These are phyloP conservation scores for Fusarium secorum DNA, from an alignment of 2,329 filamentous ascomycete species.

Conservation along the genomic window DNA sequence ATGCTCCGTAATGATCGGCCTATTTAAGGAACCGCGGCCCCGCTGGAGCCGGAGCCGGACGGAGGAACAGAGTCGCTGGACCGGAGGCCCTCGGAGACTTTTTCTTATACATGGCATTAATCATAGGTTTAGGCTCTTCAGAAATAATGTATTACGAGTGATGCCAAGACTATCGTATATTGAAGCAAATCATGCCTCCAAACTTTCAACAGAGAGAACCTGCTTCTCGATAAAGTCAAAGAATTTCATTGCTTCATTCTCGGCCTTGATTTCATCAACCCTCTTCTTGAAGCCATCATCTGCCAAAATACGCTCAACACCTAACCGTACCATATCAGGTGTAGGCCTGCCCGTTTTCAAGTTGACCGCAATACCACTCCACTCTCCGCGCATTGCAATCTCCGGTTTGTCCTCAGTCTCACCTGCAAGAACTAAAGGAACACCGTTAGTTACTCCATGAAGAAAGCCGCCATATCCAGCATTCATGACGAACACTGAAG, in stretches of 20 bases:
- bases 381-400: constrained; percentile 51
- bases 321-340: constrained; percentile 40
- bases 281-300: constrained; percentile 44
- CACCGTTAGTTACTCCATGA: constrained; percentile 54
- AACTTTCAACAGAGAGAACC: constrained; percentile 18
- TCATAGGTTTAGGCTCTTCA: neutral
- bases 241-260: constrained; percentile 46
- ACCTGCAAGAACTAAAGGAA: constrained; percentile 58
- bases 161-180: neutral
- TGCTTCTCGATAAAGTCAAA: constrained; percentile 37
- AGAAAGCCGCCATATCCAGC: constrained; percentile 58
- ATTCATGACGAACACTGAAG: constrained; percentile 57
- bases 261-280: constrained; percentile 42
- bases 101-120: neutral
- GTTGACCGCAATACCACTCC: constrained; percentile 56
- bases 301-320: constrained; percentile 44
- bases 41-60: constrained; percentile 20
- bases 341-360: constrained; percentile 48
- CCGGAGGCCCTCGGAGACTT: constrained; percentile 1
- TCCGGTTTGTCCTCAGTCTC: constrained; percentile 53
- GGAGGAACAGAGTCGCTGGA: constrained; percentile 3
- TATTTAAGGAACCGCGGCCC: constrained; percentile 25
- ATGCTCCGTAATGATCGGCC: neutral
- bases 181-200: neutral
- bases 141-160: neutral